Percentiles rank a stretch among this genome's conserved stretches.
Evolutionary conservation across 169 alveolate species (phyloP).

Genomic region (Plasmodium knowlesi): DNA sequence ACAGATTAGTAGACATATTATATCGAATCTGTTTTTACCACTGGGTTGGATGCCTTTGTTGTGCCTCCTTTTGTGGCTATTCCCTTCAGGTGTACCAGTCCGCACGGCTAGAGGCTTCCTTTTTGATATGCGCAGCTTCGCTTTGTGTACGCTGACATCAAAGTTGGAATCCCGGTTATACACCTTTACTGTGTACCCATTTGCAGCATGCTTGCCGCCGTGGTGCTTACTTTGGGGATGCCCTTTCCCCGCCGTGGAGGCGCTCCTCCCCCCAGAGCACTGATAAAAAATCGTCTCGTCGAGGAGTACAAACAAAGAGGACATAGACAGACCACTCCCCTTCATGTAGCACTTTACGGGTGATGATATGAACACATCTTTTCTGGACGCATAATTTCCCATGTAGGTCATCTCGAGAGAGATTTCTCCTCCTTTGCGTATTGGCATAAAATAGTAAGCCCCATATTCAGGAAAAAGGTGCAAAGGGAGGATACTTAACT

Average conservation of each 20-base stretch:
- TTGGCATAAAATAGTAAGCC: slow-evolving; percentile 12
- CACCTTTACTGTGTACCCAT: neutral
- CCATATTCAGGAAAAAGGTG: slow-evolving; percentile 3
- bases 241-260: neutral
- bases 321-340: neutral
- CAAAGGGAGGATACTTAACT: neutral
- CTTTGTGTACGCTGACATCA: neutral
- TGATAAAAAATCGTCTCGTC: slow-evolving; percentile 24
- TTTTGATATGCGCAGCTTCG: neutral
- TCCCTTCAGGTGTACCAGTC: neutral
- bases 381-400: neutral
- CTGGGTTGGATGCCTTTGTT: neutral
- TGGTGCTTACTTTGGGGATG: too few relatives aligned
- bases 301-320: slow-evolving; percentile 29
- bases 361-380: neutral
- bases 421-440: neutral
- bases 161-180: neutral
- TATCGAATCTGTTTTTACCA: neutral
- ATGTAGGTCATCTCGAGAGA: slow-evolving; percentile 12
- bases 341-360: slow-evolving; percentile 40
- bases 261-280: slow-evolving; percentile 24
- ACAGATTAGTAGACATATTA: slow-evolving; percentile 12
- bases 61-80: neutral
- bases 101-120: neutral
- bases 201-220: neutral